Evolutionary conservation across 495 filamentous ascomycete species (phyloP).

Genomic region (Penicillium coprophilum): DNA sequence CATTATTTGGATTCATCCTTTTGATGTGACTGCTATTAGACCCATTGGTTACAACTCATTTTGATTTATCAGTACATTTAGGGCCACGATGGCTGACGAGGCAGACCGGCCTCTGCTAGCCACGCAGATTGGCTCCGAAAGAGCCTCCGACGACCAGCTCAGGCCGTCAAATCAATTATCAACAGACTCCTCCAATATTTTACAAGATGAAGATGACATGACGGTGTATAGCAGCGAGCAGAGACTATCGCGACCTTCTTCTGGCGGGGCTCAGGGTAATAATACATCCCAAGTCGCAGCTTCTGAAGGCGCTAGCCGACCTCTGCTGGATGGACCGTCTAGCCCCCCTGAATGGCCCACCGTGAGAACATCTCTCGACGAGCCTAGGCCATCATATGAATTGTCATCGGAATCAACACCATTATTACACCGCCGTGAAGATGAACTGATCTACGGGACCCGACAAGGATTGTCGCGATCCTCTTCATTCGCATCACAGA

Average conservation of each 20-base stretch:
- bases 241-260: not conserved
- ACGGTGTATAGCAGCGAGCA: constrained; percentile 1
- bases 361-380: constrained; percentile 16
- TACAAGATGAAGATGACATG: not conserved
- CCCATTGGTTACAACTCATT: not conserved
- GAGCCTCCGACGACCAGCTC: not conserved
- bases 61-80: constrained; percentile 8
- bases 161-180: constrained; percentile 5
- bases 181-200: not conserved
- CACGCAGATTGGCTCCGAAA: constrained; percentile 10
- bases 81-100: constrained; percentile 40
- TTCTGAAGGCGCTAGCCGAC: constrained; percentile 31
- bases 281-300: constrained; percentile 24
- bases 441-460: constrained; percentile 39
- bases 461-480: constrained; percentile 22
- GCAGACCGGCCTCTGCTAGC: constrained; percentile 33
- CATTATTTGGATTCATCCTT: not conserved
- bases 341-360: constrained; percentile 18
- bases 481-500: constrained; percentile 21
- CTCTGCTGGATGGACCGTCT: constrained; percentile 27
- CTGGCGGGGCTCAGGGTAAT: not conserved
- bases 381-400: constrained; percentile 30
- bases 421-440: constrained; percentile 38
- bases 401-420: constrained; percentile 47
- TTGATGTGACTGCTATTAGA: not conserved